Conservation (phyloP, 805 yeast species). For the Teunomyces kruisii region DNA sequence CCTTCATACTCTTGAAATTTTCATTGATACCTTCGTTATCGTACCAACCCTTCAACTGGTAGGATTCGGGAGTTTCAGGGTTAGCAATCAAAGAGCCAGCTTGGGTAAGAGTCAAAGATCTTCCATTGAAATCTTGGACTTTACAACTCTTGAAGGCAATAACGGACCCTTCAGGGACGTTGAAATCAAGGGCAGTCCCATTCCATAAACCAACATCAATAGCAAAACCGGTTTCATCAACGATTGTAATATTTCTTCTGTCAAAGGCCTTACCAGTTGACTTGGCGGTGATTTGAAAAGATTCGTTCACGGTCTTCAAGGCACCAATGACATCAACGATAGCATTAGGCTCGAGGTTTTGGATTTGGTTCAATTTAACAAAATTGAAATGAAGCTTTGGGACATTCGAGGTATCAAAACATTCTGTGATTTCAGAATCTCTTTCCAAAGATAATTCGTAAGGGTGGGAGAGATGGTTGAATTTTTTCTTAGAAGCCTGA, state of each 20-base stretch:
- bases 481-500: conserved; percentile 81
- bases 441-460: conserved; percentile 83
- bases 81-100: conserved; percentile 73
- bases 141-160: conserved; percentile 89
- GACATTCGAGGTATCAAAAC: conserved; percentile 58
- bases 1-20: conserved; percentile 59
- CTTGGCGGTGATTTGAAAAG: conserved; percentile 77
- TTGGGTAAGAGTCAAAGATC: conserved; percentile 76
- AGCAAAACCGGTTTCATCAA: conserved; percentile 78
- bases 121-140: conserved; percentile 85
- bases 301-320: conserved; percentile 71
- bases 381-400: conserved; percentile 82
- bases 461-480: conserved; percentile 79
- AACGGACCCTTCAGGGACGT: conserved; percentile 73
- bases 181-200: conserved; percentile 76
- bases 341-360: conserved; percentile 66
- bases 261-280: conserved; percentile 88
- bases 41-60: conserved; percentile 90
- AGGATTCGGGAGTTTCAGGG: conserved; percentile 90
- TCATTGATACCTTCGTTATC: conserved; percentile 72
- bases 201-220: conserved; percentile 90
- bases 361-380: conserved; percentile 64
- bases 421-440: conserved; percentile 73
- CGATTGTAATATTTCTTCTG: conserved; percentile 84
- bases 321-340: conserved; percentile 87